Evolutionary conservation across 192 early-diverging fungal genomes (phyloP).

Genomic region (Funneliformis mosseae): DNA sequence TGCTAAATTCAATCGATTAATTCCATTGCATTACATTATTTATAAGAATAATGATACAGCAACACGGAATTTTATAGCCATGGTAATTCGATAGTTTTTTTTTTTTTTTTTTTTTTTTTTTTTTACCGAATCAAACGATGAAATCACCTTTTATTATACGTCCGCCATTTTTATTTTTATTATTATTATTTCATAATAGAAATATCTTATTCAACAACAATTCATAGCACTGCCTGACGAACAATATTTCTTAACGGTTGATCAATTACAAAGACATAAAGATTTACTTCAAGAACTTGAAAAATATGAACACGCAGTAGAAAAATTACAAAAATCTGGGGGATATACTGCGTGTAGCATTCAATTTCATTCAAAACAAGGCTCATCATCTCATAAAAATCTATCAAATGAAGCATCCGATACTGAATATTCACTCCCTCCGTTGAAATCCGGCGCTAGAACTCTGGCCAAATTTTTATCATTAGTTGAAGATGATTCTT

Average conservation of each 20-base stretch:
- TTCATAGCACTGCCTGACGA: slow-evolving; percentile 34
- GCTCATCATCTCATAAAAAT: not conserved
- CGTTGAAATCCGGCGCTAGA: not conserved
- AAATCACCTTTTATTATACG: not conserved
- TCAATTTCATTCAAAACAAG: slow-evolving; percentile 12
- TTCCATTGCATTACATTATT: slow-evolving; percentile 26
- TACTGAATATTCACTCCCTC: slow-evolving; percentile 9
- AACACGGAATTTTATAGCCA: slow-evolving; percentile 15
- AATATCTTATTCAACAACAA: slow-evolving; percentile 36
- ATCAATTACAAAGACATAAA: slow-evolving; percentile 16
- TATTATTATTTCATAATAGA: slow-evolving; percentile 16
- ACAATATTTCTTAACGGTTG: slow-evolving; percentile 25
- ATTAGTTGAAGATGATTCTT: slow-evolving; percentile 21
- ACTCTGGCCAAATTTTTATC: slow-evolving; percentile 31
- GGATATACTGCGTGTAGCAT: slow-evolving; percentile 20
- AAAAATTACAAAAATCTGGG: slow-evolving; percentile 25
- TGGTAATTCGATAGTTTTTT: slow-evolving; percentile 23
- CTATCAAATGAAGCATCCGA: not conserved
- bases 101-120: not conserved
- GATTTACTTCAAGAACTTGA: slow-evolving; percentile 21
- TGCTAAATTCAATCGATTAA: slow-evolving; percentile 29
- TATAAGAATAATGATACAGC: slow-evolving; percentile 31
- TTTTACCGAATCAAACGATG: not conserved
- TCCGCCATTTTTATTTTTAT: not conserved
- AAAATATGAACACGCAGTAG: slow-evolving; percentile 16